Conservation (phyloP, 2,329 filamentous ascomycete genomes). For the Colletotrichum zoysiae region DNA sequence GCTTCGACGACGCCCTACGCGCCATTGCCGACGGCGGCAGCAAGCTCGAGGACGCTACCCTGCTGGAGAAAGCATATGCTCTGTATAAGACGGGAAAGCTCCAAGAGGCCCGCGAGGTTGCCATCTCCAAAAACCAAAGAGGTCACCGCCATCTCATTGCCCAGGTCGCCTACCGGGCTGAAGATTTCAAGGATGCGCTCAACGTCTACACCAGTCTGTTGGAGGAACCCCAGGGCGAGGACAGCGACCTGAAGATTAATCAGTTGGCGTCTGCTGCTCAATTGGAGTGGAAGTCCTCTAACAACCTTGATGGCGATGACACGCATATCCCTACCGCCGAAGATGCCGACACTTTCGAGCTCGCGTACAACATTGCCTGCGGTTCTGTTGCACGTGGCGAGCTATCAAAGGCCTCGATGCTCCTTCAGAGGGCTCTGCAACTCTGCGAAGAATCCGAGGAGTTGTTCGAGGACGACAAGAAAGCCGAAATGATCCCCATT, state of each 20-base stretch:
- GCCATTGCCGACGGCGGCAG: conserved; percentile 74
- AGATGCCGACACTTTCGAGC: conserved; percentile 82
- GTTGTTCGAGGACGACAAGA: conserved; percentile 79
- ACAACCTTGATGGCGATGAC: conserved; percentile 45
- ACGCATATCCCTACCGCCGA: conserved; percentile 63
- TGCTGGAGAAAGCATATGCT: conserved; percentile 83
- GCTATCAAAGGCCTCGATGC: conserved; percentile 71
- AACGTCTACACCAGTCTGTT: conserved; percentile 73
- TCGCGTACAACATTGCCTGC: conserved; percentile 85
- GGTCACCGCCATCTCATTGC: conserved; percentile 67
- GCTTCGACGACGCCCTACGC: conserved; percentile 81
- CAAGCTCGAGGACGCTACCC: conserved; percentile 70
- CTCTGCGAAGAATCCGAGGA: conserved; percentile 82
- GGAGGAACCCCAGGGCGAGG: conserved; percentile 64
- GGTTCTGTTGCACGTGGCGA: conserved; percentile 77
- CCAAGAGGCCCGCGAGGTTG: conserved; percentile 65
- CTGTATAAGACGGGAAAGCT: conserved; percentile 83
- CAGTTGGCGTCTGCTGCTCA: conserved; percentile 79
- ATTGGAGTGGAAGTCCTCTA: conserved; percentile 74
- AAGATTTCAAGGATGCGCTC: conserved; percentile 77
- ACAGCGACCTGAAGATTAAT: conserved; percentile 83
- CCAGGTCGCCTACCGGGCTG: conserved; percentile 79
- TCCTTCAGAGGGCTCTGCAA: conserved; percentile 77
- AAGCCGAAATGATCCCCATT: conserved; percentile 80
- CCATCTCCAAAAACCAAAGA: conserved; percentile 52